Evolutionary conservation across 495 filamentous ascomycete genomes (phyloP).

Genomic region (Podospora australis): DNA sequence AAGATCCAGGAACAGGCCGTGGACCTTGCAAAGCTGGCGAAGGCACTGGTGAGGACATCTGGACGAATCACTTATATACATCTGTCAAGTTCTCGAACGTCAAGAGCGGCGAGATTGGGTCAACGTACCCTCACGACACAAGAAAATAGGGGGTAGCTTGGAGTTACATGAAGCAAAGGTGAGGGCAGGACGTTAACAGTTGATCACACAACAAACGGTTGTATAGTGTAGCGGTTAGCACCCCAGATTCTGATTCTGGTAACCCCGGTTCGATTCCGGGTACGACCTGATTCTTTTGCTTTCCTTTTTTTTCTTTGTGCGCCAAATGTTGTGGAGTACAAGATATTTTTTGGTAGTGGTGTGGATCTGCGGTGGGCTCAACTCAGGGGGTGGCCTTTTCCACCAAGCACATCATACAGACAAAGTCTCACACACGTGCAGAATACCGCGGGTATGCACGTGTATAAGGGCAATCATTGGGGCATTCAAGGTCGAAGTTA

Average conservation of each 20-base stretch:
- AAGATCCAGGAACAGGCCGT: conserved; percentile 15
- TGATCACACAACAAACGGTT: neutral
- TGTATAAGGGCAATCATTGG: too few species aligned
- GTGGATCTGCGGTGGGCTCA: too few species aligned
- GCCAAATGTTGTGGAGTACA: too few species aligned
- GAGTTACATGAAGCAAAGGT: neutral
- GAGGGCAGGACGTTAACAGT: neutral
- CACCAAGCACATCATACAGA: too few species aligned
- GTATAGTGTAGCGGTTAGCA: conserved; percentile 1
- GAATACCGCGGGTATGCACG: too few species aligned
- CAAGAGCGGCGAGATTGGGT: conserved; percentile 56
- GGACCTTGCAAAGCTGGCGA: conserved; percentile 56
- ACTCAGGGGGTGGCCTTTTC: too few species aligned
- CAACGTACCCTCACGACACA: too few species aligned
- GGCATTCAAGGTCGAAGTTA: too few species aligned
- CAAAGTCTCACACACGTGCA: too few species aligned
- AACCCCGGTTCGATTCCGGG: conserved; percentile 22
- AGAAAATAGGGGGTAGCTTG: too few species aligned
- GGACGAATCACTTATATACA: conserved; percentile 38
- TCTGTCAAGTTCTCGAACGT: conserved; percentile 57
- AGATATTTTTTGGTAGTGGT: too few species aligned
- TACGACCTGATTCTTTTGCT: conserved; percentile 13
- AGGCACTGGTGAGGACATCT: conserved; percentile 44
- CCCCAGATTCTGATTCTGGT: conserved; percentile 1
- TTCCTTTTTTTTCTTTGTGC: conserved; percentile 14